phyloP scores from a whole-genome alignment of 768 basidiomycete genomes.

The Sarcomyxa edulis region DNA sequence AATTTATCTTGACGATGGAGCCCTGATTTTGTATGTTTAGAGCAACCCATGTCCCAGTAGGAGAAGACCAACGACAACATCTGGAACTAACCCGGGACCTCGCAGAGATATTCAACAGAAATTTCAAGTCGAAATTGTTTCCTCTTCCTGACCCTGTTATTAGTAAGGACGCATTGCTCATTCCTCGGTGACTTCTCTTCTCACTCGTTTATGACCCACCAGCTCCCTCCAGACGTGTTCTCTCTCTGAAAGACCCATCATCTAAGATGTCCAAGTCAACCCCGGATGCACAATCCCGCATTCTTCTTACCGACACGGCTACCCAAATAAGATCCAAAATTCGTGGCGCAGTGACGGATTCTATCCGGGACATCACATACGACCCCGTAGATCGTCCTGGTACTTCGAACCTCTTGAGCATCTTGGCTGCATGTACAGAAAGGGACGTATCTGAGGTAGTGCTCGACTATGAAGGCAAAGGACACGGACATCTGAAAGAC shows the following conservation, averaged over 20 bases:
- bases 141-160: conserved; percentile 66
- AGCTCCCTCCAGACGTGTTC: conserved; percentile 80
- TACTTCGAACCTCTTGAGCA: conserved; percentile 73
- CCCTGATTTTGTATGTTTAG: conserved; percentile 20
- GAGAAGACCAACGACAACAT: conserved; percentile 95
- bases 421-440: conserved; percentile 69
- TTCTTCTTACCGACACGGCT: conserved; percentile 75
- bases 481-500: conserved; percentile 66
- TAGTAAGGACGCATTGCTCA: conserved; percentile 43
- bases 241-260: conserved; percentile 80
- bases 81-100: conserved; percentile 84
- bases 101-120: conserved; percentile 77
- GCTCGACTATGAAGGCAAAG: conserved; percentile 42
- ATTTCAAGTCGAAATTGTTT: conserved; percentile 55
- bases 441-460: conserved; percentile 42
- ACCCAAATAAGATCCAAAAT: conserved; percentile 64
- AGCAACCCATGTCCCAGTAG: conserved; percentile 91
- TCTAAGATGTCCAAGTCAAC: conserved; percentile 97
- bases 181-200: neutral
- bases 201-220: neutral
- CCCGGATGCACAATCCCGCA: conserved; percentile 71
- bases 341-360: conserved; percentile 82
- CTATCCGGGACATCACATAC: conserved; percentile 66
- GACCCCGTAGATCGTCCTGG: conserved; percentile 81
- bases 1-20: neutral